Evolutionary conservation across 1,284 basidiomycete species (phyloP).

Genomic region (Rhizoctonia solani): DNA sequence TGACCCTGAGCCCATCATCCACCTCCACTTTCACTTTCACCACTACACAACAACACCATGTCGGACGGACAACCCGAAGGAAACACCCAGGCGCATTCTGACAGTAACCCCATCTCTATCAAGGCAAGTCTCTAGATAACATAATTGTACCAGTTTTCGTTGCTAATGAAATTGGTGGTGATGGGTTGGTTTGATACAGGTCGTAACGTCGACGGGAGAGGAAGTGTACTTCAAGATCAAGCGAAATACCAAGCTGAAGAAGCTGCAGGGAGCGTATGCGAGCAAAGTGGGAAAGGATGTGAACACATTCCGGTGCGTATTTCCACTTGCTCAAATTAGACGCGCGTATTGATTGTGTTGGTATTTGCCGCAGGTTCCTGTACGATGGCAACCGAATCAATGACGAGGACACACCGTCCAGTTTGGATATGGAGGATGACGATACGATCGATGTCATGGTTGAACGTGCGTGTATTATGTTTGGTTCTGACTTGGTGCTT

Average conservation of each 20-base stretch:
- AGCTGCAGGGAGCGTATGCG: constrained; percentile 92
- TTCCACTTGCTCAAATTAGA: background rate
- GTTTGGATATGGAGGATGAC: constrained; percentile 85
- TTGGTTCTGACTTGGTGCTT: background rate
- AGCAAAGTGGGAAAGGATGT: constrained; percentile 92
- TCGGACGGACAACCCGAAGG: constrained; percentile 63
- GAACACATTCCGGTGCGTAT: constrained; percentile 75
- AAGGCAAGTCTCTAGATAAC: constrained; percentile 71
- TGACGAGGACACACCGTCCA: constrained; percentile 83
- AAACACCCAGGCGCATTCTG: constrained; percentile 49
- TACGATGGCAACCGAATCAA: constrained; percentile 83
- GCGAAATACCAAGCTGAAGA: constrained; percentile 89
- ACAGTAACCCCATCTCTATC: constrained; percentile 78
- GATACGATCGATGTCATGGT: constrained; percentile 90
- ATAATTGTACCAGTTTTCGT: background rate
- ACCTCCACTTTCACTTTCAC: background rate
- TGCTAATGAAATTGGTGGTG: background rate
- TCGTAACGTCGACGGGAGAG: constrained; percentile 76
- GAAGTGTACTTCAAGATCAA: constrained; percentile 99
- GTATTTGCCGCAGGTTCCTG: constrained; percentile 63
- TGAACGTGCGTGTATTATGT: constrained; percentile 67
- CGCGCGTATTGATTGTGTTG: background rate
- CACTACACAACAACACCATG: too few relatives aligned
- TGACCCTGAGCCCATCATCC: background rate
- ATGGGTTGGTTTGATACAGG: too few relatives aligned